Evolutionary conservation across 306 rosid genomes (phyloP), one percentile per base, ranked within the genome.

Genomic region (Pueraria montana): DNA sequence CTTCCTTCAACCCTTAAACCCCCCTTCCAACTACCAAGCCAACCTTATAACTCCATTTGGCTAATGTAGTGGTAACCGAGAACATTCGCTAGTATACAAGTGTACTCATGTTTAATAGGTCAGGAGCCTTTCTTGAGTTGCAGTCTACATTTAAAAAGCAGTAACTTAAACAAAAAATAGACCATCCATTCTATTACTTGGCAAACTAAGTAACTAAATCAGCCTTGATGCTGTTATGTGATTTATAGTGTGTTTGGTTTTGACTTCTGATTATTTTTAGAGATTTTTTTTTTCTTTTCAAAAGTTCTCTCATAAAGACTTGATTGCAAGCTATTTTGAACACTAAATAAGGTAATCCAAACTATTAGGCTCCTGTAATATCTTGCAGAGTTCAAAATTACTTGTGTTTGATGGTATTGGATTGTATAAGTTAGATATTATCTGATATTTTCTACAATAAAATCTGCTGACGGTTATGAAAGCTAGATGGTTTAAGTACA

Each of bases 11-110:
- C n/a, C n/a, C n/a, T n/a, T n/a, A n/a, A n/a, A n/a, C n/a, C n/a
- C n/a, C n/a, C n/a, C n/a, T n/a, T n/a, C n/a, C n/a, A n/a, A n/a
- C n/a, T n/a, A n/a, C n/a, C n/a, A n/a, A n/a, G n/a, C n/a, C n/a
- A n/a, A n/a, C n/a, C n/a, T n/a, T n/a, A n/a, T n/a, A n/a, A n/a
- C n/a, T n/a, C n/a, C n/a, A 62, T 73, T 52, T 73, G 65, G 30
- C 49, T 74, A 74, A 53, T 74, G 11, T 32, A 23, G 2, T 74
- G 65, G 46, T 32, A n/a, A 45, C 59, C 11, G 20, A 18, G 76
- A 10, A 26, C 76, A 45, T 46, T 70, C 46, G 40, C 27, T 70
- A 13, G 21, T 45, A 23, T 8, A 70, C 58, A 21, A 70, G 8
- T 70, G 10, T 11, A 13, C 40, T 24, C 8, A 0, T 26, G 30